These are phyloP conservation scores for Lactarius tabidus DNA, from an alignment of 768 basidiomycete species.

Conservation along the genomic window DNA sequence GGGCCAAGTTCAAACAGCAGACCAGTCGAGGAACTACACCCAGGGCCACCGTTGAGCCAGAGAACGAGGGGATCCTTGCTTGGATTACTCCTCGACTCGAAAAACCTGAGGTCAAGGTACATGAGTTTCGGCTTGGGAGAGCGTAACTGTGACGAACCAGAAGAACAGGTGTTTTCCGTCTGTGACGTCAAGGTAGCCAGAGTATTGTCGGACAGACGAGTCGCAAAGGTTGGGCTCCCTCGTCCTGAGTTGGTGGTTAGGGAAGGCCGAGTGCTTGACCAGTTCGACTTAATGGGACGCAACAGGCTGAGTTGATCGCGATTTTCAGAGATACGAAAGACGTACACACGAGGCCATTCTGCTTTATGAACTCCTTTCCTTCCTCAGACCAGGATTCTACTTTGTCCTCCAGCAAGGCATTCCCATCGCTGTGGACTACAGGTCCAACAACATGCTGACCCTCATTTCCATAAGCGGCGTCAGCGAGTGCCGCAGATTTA, in stretches of 20 bases:
- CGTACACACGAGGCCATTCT: conserved; percentile 71
- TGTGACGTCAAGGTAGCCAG: conserved; percentile 55
- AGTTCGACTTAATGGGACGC: conserved; percentile 36
- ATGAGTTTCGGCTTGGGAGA: not conserved
- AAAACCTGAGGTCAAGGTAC: conserved; percentile 57
- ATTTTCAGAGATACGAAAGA: not conserved
- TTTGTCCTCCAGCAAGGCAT: conserved; percentile 42
- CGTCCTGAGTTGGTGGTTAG: conserved; percentile 37
- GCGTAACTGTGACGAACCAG: conserved; percentile 38
- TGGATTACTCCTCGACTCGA: conserved; percentile 76
- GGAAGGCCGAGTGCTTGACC: conserved; percentile 37
- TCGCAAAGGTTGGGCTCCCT: conserved; percentile 48
- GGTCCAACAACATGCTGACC: conserved; percentile 29
- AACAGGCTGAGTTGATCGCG: not conserved
- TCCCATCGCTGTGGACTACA: conserved; percentile 42
- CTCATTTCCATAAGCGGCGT: conserved; percentile 20
- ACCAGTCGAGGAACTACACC: conserved; percentile 33
- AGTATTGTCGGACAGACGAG: conserved; percentile 46
- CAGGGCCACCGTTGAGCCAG: conserved; percentile 81
- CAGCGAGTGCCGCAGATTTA: conserved; percentile 26
- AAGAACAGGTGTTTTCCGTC: conserved; percentile 56
- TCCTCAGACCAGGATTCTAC: conserved; percentile 55
- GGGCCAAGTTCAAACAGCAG: conserved; percentile 26
- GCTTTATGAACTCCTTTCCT: conserved; percentile 62
- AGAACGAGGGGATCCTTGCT: conserved; percentile 76